These are phyloP conservation scores for Eimeria sp. DNA, from an alignment of 169 alveolate species.

Conservation along the genomic window DNA sequence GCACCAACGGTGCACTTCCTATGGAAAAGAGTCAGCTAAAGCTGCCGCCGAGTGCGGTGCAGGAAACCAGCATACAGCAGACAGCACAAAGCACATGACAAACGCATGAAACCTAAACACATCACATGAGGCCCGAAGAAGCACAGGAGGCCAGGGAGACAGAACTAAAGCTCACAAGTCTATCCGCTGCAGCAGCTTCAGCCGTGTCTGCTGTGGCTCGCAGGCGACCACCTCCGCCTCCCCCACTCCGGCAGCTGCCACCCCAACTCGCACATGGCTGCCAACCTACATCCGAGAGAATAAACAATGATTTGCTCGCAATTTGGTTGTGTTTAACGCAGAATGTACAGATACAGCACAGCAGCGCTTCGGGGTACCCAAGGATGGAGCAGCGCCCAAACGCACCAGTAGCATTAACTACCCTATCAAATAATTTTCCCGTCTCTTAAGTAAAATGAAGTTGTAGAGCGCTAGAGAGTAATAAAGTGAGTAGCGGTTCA, in stretches of 20 bases:
- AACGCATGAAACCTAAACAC: no score
- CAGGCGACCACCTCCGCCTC: slow-evolving; percentile 72
- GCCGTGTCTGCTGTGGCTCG: background rate
- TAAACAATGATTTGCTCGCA: background rate
- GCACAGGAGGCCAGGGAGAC: no score
- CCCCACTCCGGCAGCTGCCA: slow-evolving; percentile 2
- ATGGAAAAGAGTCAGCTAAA: background rate
- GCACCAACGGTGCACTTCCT: background rate
- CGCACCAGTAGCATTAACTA: no score
- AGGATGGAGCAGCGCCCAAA: no score
- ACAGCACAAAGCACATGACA: no score
- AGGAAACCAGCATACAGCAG: background rate
- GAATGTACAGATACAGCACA: background rate
- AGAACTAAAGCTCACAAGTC: background rate
- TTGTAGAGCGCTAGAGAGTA: no score
- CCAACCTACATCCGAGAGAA: background rate
- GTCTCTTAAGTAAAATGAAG: no score
- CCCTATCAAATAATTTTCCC: no score
- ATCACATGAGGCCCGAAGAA: no score
- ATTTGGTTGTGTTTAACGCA: background rate
- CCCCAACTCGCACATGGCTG: slow-evolving; percentile 27
- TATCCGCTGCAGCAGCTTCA: slow-evolving; percentile 4
- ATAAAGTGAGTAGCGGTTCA: no score
- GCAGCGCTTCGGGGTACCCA: background rate
- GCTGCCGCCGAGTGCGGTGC: background rate